phyloP scores from a whole-genome alignment of 352 stramenopile species.

The Phytophthora colocasiae region DNA sequence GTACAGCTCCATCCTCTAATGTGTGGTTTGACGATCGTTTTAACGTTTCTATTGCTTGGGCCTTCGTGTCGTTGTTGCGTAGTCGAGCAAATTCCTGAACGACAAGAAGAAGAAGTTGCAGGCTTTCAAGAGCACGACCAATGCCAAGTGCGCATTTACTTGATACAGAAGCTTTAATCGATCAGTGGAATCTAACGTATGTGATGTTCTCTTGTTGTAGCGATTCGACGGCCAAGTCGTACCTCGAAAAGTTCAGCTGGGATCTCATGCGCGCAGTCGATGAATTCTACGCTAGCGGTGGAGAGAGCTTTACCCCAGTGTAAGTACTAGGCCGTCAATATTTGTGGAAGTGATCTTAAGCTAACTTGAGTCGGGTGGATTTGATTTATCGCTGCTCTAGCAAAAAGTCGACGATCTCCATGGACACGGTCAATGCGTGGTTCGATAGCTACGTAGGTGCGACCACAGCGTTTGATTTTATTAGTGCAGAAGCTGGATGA shows the following conservation, averaged over 20 bases:
- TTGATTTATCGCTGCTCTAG: constrained; percentile 8
- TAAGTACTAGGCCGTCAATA: constrained; percentile 1
- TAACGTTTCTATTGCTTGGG: constrained; percentile 10
- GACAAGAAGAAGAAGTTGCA: constrained; percentile 81
- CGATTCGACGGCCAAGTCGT: constrained; percentile 73
- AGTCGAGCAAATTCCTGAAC: constrained; percentile 54
- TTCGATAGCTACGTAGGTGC: constrained; percentile 74
- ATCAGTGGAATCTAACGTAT: not conserved
- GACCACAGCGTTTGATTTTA: not conserved
- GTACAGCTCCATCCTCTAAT: no score
- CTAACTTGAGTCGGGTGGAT: not conserved
- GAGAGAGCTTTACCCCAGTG: constrained; percentile 40
- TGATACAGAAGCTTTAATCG: no score
- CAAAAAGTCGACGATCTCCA: constrained; percentile 45
- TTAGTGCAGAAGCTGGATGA: not conserved
- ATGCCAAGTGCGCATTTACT: constrained; percentile 55
- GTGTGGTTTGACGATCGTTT: no score
- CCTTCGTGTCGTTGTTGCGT: not conserved
- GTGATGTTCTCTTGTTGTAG: constrained; percentile 30
- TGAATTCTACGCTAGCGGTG: constrained; percentile 77
- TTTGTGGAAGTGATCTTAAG: not conserved
- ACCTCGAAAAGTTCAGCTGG: constrained; percentile 84
- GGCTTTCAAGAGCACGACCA: constrained; percentile 81
- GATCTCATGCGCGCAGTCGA: constrained; percentile 81
- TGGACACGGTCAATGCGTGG: constrained; percentile 60